These are phyloP conservation scores for Salix dunnii DNA, from an alignment of 345 rosid species.

Conservation along the genomic window DNA sequence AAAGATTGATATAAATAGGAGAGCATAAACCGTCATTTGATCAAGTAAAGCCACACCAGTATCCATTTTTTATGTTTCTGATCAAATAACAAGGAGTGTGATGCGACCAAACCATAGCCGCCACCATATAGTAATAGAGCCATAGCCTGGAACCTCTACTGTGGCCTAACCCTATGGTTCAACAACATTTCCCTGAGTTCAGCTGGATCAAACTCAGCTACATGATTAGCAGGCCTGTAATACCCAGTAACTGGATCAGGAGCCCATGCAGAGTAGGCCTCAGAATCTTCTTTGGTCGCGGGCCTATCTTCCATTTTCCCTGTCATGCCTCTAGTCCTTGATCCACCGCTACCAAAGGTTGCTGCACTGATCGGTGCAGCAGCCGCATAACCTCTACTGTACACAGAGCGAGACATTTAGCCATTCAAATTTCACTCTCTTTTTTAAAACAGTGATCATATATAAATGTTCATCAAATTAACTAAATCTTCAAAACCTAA, in stretches of 20 bases:
- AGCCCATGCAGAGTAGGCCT: conserved; percentile 47
- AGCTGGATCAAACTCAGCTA: conserved; percentile 51
- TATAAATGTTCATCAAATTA: not conserved
- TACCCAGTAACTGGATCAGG: conserved; percentile 72
- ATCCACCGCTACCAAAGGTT: conserved; percentile 30
- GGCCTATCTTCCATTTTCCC: conserved; percentile 36
- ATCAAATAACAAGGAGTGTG: too few relatives aligned
- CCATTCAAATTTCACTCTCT: not conserved
- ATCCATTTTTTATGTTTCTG: too few relatives aligned
- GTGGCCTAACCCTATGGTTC: conserved; percentile 37
- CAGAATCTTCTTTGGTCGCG: conserved; percentile 31
- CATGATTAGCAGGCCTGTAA: conserved; percentile 46
- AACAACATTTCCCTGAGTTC: conserved; percentile 63
- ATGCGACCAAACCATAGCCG: too few relatives aligned
- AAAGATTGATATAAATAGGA: too few relatives aligned
- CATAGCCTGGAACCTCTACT: not conserved
- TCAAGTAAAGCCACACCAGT: too few relatives aligned
- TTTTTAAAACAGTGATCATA: not conserved
- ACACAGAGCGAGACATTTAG: not conserved
- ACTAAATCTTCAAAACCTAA: not conserved
- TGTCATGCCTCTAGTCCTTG: conserved; percentile 14
- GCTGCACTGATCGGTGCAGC: conserved; percentile 22
- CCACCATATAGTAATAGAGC: too few relatives aligned
- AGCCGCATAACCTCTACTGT: conserved; percentile 50
- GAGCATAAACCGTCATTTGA: too few relatives aligned